A percentile compares a stretch with the other conserved stretches of the same genome.
Conservation (phyloP, 192 early-diverging fungal species). For the Geranomyces michiganensis region DNA sequence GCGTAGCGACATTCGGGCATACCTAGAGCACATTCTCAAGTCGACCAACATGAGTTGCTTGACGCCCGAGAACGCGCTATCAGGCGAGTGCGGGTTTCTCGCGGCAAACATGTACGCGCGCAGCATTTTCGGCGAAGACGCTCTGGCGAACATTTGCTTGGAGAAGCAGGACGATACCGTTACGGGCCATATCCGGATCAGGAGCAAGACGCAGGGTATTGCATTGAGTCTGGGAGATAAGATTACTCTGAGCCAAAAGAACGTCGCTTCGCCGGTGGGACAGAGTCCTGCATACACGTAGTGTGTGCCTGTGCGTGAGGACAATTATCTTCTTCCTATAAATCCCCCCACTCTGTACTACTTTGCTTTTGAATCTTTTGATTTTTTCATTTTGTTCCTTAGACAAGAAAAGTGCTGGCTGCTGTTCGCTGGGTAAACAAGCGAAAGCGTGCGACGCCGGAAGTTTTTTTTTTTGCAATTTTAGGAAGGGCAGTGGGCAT, state of each 20-base stretch:
- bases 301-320: too few relatives aligned
- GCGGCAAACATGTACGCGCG: conserved; percentile 97
- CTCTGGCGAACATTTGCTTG: conserved; percentile 95
- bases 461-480: too few relatives aligned
- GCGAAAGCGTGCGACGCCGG: too few relatives aligned
- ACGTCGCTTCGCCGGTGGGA: not conserved
- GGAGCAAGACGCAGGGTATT: conserved; percentile 98
- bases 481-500: too few relatives aligned
- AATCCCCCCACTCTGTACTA: too few relatives aligned
- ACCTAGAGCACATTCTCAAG: conserved; percentile 91
- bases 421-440: too few relatives aligned
- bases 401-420: too few relatives aligned
- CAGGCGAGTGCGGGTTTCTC: conserved; percentile 95
- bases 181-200: conserved; percentile 94
- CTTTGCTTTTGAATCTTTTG: too few relatives aligned
- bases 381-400: too few relatives aligned
- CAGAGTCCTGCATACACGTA: too few relatives aligned
- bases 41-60: conserved; percentile 98
- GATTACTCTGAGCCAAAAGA: conserved; percentile 32
- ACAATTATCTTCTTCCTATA: too few relatives aligned
- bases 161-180: conserved; percentile 76
- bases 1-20: conserved; percentile 77
- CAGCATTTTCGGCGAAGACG: conserved; percentile 98
- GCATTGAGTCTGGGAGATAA: conserved; percentile 87
- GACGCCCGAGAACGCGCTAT: conserved; percentile 88